Conservation (phyloP, 83 land plant genomes). For the Picea abies region DNA sequence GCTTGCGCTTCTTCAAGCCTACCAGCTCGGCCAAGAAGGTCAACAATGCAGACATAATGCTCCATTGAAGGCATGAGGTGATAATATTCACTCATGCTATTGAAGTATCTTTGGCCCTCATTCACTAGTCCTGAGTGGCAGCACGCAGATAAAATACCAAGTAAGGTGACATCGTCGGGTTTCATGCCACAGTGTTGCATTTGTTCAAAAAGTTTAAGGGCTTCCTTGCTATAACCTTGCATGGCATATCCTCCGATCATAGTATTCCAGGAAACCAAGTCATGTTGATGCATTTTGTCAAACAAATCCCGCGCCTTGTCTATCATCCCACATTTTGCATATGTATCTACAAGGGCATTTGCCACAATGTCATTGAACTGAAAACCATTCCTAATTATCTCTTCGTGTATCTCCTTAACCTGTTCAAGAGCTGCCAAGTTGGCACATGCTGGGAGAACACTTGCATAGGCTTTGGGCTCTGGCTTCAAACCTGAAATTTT, state of each 20-base stretch:
- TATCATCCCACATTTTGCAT: not conserved
- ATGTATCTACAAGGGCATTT: not conserved
- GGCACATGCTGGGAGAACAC: not conserved
- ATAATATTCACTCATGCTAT: not conserved
- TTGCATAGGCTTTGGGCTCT: not conserved
- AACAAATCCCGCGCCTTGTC: not conserved
- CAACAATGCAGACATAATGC: not conserved
- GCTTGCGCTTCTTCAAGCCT: not conserved
- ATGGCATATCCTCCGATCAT: not conserved
- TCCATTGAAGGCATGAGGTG: not conserved
- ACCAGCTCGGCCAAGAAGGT: constrained; percentile 8
- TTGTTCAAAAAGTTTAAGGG: not conserved
- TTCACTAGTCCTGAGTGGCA: not conserved
- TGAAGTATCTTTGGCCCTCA: not conserved
- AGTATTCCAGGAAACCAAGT: not conserved
- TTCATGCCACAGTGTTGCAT: not conserved
- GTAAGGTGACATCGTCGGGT: not conserved
- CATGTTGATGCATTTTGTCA: not conserved
- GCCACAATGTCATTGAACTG: too few relatives aligned
- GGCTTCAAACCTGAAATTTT: not conserved
- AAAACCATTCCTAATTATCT: too few relatives aligned
- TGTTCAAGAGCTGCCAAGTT: not conserved
- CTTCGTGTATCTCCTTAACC: not conserved
- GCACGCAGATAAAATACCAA: not conserved
- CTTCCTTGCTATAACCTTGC: not conserved